phyloP scores from a whole-genome alignment of 345 rosid species.

The Salix brachista region DNA sequence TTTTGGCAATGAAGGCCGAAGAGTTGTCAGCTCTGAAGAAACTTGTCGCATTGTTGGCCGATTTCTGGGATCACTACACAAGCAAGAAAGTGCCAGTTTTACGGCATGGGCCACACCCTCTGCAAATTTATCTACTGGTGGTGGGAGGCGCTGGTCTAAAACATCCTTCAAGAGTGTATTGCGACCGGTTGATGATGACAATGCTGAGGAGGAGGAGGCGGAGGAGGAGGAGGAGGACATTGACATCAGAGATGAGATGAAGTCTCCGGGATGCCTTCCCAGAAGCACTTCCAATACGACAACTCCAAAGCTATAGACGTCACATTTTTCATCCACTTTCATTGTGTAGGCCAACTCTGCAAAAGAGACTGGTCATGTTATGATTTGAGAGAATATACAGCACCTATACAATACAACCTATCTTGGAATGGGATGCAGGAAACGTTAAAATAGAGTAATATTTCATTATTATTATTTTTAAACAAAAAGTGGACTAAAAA shows the following conservation, averaged over 20 bases:
- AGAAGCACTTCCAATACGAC: slow-evolving; percentile 5
- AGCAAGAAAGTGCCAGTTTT: slow-evolving; percentile 3
- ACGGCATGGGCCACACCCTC: neutral
- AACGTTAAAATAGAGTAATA: too few relatives aligned
- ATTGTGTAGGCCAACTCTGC: slow-evolving; percentile 7
- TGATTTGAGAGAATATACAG: neutral
- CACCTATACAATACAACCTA: too few relatives aligned
- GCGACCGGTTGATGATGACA: too few relatives aligned
- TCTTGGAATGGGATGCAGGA: too few relatives aligned
- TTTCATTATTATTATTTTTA: too few relatives aligned
- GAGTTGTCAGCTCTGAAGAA: neutral
- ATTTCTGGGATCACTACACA: neutral
- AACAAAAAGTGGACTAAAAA: too few relatives aligned
- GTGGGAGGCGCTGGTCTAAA: slow-evolving; percentile 5
- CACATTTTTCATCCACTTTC: slow-evolving; percentile 9
- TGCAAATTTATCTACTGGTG: neutral
- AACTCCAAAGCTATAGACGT: slow-evolving; percentile 19
- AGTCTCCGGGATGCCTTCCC: slow-evolving; percentile 23
- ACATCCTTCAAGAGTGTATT: slow-evolving; percentile 10
- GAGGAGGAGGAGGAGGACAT: neutral
- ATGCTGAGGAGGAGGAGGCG: neutral
- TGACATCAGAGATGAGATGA: neutral
- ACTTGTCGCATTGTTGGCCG: slow-evolving; percentile 11
- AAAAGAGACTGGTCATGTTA: neutral
- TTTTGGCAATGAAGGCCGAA: neutral